Evolutionary conservation across 2,329 filamentous ascomycete species (phyloP), one percentile per base, ranked within the genome.

Genomic region (Aspergillus chevalieri): DNA sequence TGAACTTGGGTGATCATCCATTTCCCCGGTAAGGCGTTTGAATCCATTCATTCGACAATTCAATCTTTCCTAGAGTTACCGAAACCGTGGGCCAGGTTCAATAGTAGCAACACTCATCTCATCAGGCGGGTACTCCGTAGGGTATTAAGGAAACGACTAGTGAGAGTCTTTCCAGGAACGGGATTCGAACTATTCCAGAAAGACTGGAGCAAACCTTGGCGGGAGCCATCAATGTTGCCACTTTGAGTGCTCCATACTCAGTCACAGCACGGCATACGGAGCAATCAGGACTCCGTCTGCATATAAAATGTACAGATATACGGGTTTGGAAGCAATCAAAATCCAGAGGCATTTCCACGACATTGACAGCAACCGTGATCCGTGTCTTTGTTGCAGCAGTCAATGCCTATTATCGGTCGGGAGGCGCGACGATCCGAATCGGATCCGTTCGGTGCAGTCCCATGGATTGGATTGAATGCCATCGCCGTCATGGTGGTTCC

Each of bases 361-460:
- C 10, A 30, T 30, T 30, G 26, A 12, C 26, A 30, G 26, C 26
- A 30, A 30, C 26, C 26, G 10, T 30, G 10, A 30, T 10, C 26
- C 26, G 26, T 30, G 26, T 30, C 26, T 30, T 30, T 30, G 26
- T 19, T 39, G 36, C 19, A 19, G 4, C 36, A 15, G 8, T 39
- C 36, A 6, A 17, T 9, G 36, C 36, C 19, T 14, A 22, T 43
- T 21, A 24, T 24, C 36, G 21, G 17, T 43, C 12, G 41, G 41
- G 34, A 38, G 15, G 21, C 42, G 42, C 15, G 42, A 44, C 42
- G 42, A 44, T 44, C 42, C 42, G 42, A 44, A n/a, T 15, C 22
- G 22, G 24, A 12, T 17, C 42, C 21, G 21, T 43, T 19, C 22
- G 24, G 22, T 26, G 19, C 24, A 30, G 42, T 41, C 19, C 42